Conservation (phyloP, 2,329 filamentous ascomycete genomes). For the Ceratocystis harringtonii region DNA sequence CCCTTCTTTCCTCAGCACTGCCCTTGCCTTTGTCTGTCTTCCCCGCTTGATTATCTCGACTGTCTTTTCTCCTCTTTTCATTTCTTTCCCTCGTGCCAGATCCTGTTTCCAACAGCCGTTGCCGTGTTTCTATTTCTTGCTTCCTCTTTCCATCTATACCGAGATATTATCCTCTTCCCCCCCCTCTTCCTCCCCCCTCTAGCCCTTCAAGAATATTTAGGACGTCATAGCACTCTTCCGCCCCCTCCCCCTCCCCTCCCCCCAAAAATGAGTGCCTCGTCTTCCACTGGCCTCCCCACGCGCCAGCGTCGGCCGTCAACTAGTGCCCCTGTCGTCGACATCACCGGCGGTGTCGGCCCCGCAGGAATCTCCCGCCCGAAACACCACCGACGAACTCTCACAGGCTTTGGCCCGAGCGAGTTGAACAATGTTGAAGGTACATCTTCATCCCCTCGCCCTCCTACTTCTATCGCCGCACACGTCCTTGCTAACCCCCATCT, state of each 20-base stretch:
- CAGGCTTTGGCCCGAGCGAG: conserved; percentile 76
- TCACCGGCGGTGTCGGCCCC: conserved; percentile 73
- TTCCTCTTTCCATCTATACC: background rate
- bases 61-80: background rate
- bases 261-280: conserved; percentile 18
- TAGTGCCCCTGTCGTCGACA: conserved; percentile 69
- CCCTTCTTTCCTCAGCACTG: background rate
- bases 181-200: too few relatives aligned
- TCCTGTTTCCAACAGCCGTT: background rate
- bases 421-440: conserved; percentile 87
- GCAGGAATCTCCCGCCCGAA: conserved; percentile 77
- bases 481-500: background rate
- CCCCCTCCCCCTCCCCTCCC: background rate
- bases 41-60: background rate
- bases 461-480: conserved; percentile 1
- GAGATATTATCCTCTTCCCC: background rate
- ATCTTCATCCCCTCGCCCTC: conserved; percentile 16
- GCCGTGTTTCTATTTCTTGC: background rate
- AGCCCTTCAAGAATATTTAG: too few relatives aligned
- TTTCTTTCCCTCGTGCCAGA: background rate
- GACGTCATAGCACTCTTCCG: background rate
- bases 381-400: conserved; percentile 81
- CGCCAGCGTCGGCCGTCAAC: conserved; percentile 73
- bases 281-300: conserved; percentile 29
- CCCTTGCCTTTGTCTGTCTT: background rate